Evolutionary conservation across 192 early-diverging fungal genomes (phyloP), one percentile per base, ranked within the genome.

Genomic region (Phycomyces blakesleeanus): DNA sequence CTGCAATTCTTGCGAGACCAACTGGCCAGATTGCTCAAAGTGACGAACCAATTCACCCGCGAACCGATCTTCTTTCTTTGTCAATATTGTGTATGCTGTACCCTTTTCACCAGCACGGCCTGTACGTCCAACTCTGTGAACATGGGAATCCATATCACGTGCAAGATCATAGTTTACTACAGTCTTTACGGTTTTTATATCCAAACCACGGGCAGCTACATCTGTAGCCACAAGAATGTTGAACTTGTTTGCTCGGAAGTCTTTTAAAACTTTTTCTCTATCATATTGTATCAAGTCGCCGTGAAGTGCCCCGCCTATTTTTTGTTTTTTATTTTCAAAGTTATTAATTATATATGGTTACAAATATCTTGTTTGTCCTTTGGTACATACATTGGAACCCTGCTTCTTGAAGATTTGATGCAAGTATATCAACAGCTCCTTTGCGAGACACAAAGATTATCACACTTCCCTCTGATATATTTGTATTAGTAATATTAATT

Each of bases 111-210:
- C 87, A 44, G 87, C 87, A 58, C 87, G 74, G 41, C 87, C 87
- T 9, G 87, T 89, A 54, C 87, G 76, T 25, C 87, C 87, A 21
- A 89, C 78, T 40, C 87, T 89, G 67, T 94, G 92, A 3, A 89
- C 83, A 78, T 94, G 91, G 0, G 85, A 81, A 70, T 94, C 91
- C 56, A 93, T 93, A 64, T 94, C 92, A 22, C 84, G 73, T 9
- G 92, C 88, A 24, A 86, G 72, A 64, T 93, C 91, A 69, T 86
- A 93, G 73, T 93, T 91, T 61, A 94, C 73, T 7, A 94, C 92
- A 1, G 77, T 90, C 26, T 82, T 77, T 15, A 94, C 76, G 0
- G 76, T 54, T 52, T 89, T 89, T 59, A 94, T 91, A 67, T 94
- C 92, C 21, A 94, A 76, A 41, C 92, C 92, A 39, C 92, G 79